A percentile compares a stretch with the other conserved stretches of the same genome.
These are phyloP conservation scores for Metschnikowia lachancei DNA, from an alignment of 805 yeast species.

Conservation along the genomic window DNA sequence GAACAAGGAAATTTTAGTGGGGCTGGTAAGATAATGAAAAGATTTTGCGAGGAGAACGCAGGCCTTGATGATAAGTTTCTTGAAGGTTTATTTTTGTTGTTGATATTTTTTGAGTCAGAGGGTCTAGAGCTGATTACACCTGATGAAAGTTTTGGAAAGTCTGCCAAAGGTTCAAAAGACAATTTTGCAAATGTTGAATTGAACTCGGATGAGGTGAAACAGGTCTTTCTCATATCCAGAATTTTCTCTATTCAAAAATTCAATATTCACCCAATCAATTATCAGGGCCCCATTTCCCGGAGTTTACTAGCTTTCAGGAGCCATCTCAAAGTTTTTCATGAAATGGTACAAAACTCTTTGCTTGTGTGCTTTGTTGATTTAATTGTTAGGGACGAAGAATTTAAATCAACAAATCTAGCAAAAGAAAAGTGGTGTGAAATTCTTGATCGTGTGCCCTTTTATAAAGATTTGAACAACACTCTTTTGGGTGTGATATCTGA, in stretches of 20 bases:
- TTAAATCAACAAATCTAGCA: slow-evolving; percentile 44
- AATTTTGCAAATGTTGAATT: slow-evolving; percentile 22
- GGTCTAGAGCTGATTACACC: not conserved
- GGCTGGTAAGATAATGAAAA: slow-evolving; percentile 51
- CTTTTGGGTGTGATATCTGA: slow-evolving; percentile 60
- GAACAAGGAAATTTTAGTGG: slow-evolving; percentile 19
- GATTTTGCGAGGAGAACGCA: slow-evolving; percentile 23
- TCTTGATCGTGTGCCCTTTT: slow-evolving; percentile 60
- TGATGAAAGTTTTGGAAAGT: not conserved
- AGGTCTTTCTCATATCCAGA: slow-evolving; percentile 35
- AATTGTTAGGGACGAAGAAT: slow-evolving; percentile 45
- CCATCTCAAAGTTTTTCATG: slow-evolving; percentile 51
- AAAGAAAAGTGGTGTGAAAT: slow-evolving; percentile 59
- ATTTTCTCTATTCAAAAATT: slow-evolving; percentile 37
- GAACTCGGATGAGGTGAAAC: slow-evolving; percentile 39
- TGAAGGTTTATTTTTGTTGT: slow-evolving; percentile 46
- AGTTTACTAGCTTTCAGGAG: slow-evolving; percentile 66
- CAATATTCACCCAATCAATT: slow-evolving; percentile 43
- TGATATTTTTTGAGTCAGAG: slow-evolving; percentile 36
- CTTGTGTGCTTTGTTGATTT: slow-evolving; percentile 51
- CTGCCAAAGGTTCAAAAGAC: slow-evolving; percentile 10
- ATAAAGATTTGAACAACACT: slow-evolving; percentile 53
- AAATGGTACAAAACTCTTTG: slow-evolving; percentile 51
- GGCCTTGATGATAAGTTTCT: slow-evolving; percentile 21
- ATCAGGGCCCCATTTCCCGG: slow-evolving; percentile 67